Conservation (phyloP, 2,329 filamentous ascomycete species). For the Fusarium sp. region DNA sequence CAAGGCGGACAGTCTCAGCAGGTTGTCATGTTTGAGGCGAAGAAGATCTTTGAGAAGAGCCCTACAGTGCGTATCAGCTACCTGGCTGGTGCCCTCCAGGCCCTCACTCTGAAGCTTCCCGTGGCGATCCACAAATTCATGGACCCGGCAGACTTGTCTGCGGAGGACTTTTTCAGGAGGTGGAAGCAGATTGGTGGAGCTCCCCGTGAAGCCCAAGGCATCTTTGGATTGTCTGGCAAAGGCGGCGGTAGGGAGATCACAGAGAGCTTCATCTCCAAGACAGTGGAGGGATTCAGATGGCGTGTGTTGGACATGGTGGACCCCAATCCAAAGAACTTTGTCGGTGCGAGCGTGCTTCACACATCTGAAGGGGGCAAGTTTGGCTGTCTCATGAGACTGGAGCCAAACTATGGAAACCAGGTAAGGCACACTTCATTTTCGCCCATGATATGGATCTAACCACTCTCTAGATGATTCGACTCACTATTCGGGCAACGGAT, state of each 20-base stretch:
- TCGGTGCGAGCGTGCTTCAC: conserved; percentile 89
- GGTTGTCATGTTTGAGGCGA: conserved; percentile 93
- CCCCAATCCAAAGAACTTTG: conserved; percentile 92
- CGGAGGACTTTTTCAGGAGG: conserved; percentile 97
- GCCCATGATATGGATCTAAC: conserved; percentile 23
- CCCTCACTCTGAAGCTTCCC: conserved; percentile 89
- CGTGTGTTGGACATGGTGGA: conserved; percentile 87
- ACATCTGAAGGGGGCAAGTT: conserved; percentile 89
- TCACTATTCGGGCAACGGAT: conserved; percentile 94
- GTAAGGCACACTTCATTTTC: conserved; percentile 67
- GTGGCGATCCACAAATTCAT: conserved; percentile 95
- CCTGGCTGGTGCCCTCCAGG: conserved; percentile 91
- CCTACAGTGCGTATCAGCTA: conserved; percentile 96
- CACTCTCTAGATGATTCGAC: conserved; percentile 83
- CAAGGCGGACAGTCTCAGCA: conserved; percentile 87
- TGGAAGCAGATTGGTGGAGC: conserved; percentile 98
- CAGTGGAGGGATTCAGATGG: conserved; percentile 90
- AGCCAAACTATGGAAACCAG: conserved; percentile 93
- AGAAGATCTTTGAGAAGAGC: conserved; percentile 81
- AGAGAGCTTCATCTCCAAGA: conserved; percentile 76
- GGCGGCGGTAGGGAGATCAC: conserved; percentile 71
- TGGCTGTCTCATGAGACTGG: conserved; percentile 90
- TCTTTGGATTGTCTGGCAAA: conserved; percentile 75
- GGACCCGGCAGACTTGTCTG: conserved; percentile 86
- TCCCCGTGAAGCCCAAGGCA: conserved; percentile 86